Conservation (phyloP, 345 rosid species). For the Gossypium herbaceum region DNA sequence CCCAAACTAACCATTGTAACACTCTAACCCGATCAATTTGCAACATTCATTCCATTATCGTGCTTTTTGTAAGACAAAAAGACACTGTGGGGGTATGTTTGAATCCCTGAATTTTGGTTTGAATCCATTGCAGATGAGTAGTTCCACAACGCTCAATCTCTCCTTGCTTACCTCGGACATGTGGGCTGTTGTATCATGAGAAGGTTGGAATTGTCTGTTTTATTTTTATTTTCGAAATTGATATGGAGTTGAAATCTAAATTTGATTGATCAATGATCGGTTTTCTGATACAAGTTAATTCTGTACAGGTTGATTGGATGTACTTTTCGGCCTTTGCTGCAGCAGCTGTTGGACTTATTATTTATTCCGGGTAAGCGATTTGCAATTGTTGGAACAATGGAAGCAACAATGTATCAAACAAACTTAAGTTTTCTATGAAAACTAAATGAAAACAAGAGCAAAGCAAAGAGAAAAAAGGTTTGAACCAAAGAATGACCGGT, state of each 20-base stretch:
- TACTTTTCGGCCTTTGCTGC: slow-evolving; percentile 79
- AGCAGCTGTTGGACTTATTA: slow-evolving; percentile 56
- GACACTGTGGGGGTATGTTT: too few relatives aligned
- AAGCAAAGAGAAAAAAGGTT: too few relatives aligned
- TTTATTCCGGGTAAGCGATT: slow-evolving; percentile 61
- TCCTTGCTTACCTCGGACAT: slow-evolving; percentile 89
- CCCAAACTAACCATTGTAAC: too few relatives aligned
- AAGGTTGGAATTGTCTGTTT: slow-evolving; percentile 42
- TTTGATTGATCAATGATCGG: too few relatives aligned
- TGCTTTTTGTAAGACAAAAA: too few relatives aligned
- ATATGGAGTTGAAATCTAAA: not conserved
- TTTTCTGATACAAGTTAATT: slow-evolving; percentile 7
- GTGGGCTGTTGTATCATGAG: slow-evolving; percentile 86
- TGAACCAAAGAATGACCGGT: too few relatives aligned
- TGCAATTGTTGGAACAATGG: not conserved
- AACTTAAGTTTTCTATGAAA: too few relatives aligned
- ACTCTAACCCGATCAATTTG: too few relatives aligned
- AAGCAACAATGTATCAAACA: too few relatives aligned
- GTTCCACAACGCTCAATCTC: slow-evolving; percentile 77
- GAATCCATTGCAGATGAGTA: slow-evolving; percentile 44
- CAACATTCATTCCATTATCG: too few relatives aligned
- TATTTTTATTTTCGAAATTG: not conserved
- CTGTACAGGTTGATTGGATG: slow-evolving; percentile 73
- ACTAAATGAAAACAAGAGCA: too few relatives aligned
- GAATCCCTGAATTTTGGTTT: not conserved